Base-by-base conservation (phyloP, 108 stramenopile species). In the Cylindrotheca fusiformis region DNA sequence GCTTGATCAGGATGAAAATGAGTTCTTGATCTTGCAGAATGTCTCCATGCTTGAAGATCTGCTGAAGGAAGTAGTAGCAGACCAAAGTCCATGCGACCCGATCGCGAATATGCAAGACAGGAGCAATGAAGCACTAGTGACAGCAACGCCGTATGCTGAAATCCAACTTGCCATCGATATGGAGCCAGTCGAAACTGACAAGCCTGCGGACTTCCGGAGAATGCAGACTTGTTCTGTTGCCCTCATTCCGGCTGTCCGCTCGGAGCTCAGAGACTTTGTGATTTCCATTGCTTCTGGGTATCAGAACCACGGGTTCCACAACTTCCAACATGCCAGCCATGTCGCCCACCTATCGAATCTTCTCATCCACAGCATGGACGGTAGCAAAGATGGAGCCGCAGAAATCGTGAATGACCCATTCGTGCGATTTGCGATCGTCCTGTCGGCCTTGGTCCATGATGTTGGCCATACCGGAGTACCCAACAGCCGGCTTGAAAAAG, bases 361-460 rank as follows among this genome's bases (percentile, higher is more conserved):
- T 6, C 14, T 41, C 10, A 41, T 41, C 10, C 10, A 41, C 10
- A 41, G 36, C 14, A 41, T 41, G 6, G 36, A 41, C 14, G 36
- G 6, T 6, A 14, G 10, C 36, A 14, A 6, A 10, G 10, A 41
- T 6, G 36, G 36, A 14, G 14, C 6, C 10, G 36, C 6, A 41
- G 36, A 14, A 10, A 14, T 41, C 14, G 14, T 74, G 21, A 64
- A 68, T 18, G 82, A 86, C 71, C 79, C 85, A 26, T 58, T 69
- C 4, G 63, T 67, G 4, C 53, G 52, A 5, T 74, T 83, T 20
- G 82, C 82, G 28, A 56, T 74, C 55, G 59, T 81, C 31, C 78
- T 83, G 30, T 78, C 84, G 14, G 82, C 85, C 20, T 60, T 83
- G 20, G 65, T 83, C 32, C 85, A 83, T 49, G 50, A 86, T 61